Evolutionary conservation across 306 rosid genomes (phyloP), one percentile per base, ranked within the genome.

Genomic region (Acmispon strigosus): DNA sequence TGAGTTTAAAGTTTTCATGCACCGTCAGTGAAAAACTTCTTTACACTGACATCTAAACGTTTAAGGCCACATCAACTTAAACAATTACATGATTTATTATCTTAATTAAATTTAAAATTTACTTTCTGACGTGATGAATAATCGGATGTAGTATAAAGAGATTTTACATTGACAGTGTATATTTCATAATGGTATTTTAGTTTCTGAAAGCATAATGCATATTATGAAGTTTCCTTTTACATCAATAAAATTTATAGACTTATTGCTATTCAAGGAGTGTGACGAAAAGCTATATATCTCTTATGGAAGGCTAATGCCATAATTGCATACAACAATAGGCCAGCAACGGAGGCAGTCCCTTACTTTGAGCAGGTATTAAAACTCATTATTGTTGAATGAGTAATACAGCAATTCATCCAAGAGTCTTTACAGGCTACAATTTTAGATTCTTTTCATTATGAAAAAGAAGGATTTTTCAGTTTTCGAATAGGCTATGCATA

Each of bases 331-430:
- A 94, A 89, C 89, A 94, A 91, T 83, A 87, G 83, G 83, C 92
- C 99, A 24, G 99, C 96, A 34, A 86, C 97, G 5, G 95, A 91
- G 82, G 99, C 99, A 13, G 97, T 94, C 67, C 99, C 99, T 53
- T 89, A 87, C 92, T 91, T 94, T 82, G 99, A 87, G 88, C 99
- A 86, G 98, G 98, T 94, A 75, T 75, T 52, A 29, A 24, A 39
- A 39, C 32, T 36, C 52, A 16, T 13, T 27, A 45, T 66, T 61
- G 70, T 10, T 71, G 51, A 39, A 43, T 62, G 34, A n/a, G 29
- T 24, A 39, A 27, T 19, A 27, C 64, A 17, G 44, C 49, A 45
- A 36, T 68, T 62, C 63, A 14, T 10, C 54, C 62, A 24, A 17
- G 10, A 19, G 12, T 43, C 41, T 39, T 72, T 34, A 32, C 37